Evolutionary conservation across 495 filamentous ascomycete genomes (phyloP), one percentile per base, ranked within the genome.

Genomic region (Pseudoneurospora amorphoporcata): DNA sequence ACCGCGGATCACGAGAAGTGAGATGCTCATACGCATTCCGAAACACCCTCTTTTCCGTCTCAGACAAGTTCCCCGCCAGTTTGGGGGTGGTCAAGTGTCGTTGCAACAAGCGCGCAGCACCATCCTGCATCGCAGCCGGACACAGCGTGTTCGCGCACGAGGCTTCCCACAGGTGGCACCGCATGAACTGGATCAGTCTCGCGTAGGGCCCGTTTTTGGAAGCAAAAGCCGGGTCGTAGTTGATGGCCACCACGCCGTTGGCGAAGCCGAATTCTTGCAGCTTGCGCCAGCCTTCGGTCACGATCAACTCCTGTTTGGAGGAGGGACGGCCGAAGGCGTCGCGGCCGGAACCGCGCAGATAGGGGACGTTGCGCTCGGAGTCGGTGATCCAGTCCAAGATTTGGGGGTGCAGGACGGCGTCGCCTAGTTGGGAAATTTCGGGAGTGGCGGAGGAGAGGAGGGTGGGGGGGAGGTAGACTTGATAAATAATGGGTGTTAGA

Each of bases 111-210:
- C 86, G 84, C 8, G 90, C 88, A 8, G 90, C 91, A 12, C 91
- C 91, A 74, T 93, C 91, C 12, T 86, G 87, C 91, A 92, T 93
- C 32, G 87, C 88, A 47, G 86, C 87, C 0, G 91, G 91, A 76
- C 91, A 93, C 17, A 87, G 87, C 4, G 88, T 88, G 58, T 87
- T 84, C 0, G 86, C 89, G 19, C 85, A 88, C 16, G 89, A 90
- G 6, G 84, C 87, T 17, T 87, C 83, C 82, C 89, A 92, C 10
- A 93, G 78, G 74, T 92, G 91, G 70, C 77, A 86, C 73, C 90
- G 87, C 8, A 84, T 75, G 71, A 87, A 88, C 78, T 88, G 87
- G 39, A 84, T 77, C 4, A 87, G 75, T 4, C 92, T 82, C 39
- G 84, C 84, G 75, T 85, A 86, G 16, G 79, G 77, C 4, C 76